phyloP scores from a whole-genome alignment of 2,329 filamentous ascomycete genomes.

The Elsinoe batatas region DNA sequence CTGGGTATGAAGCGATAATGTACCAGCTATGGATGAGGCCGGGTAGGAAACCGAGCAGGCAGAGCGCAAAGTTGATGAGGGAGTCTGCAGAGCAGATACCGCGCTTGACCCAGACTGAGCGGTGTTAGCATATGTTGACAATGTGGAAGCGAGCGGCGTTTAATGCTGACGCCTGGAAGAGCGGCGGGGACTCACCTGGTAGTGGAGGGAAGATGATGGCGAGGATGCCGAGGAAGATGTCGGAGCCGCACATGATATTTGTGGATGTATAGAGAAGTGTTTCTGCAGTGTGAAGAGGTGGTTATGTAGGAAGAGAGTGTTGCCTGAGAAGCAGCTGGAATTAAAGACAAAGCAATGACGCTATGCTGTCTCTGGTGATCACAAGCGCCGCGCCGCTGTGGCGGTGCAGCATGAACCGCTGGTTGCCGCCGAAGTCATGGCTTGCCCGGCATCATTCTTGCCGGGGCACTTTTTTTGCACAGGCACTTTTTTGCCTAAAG shows the following conservation, averaged over 20 bases:
- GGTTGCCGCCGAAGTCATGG: neutral
- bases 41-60: slow-evolving; percentile 51
- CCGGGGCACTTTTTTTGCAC: neutral
- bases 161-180: slow-evolving; percentile 1
- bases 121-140: slow-evolving; percentile 1
- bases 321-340: slow-evolving; percentile 4
- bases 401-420: slow-evolving; percentile 2
- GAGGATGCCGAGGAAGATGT: slow-evolving; percentile 51
- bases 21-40: slow-evolving; percentile 96
- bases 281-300: neutral
- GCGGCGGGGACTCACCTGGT: slow-evolving; percentile 37
- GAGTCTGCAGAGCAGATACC: slow-evolving; percentile 89
- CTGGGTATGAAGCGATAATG: slow-evolving; percentile 86
- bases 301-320: neutral
- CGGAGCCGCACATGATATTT: slow-evolving; percentile 47
- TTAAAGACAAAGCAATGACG: slow-evolving; percentile 8
- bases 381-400: neutral
- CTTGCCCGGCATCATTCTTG: too few species aligned
- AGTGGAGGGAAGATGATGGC: slow-evolving; percentile 53
- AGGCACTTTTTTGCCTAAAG: neutral
- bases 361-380: slow-evolving; percentile 7
- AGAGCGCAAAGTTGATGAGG: slow-evolving; percentile 89
- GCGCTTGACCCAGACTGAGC: slow-evolving; percentile 85
- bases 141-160: slow-evolving; percentile 13
- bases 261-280: neutral